Evolutionary conservation across 371 early-diverging fungal genomes (phyloP).

Genomic region (Conidiobolus incongruus): DNA sequence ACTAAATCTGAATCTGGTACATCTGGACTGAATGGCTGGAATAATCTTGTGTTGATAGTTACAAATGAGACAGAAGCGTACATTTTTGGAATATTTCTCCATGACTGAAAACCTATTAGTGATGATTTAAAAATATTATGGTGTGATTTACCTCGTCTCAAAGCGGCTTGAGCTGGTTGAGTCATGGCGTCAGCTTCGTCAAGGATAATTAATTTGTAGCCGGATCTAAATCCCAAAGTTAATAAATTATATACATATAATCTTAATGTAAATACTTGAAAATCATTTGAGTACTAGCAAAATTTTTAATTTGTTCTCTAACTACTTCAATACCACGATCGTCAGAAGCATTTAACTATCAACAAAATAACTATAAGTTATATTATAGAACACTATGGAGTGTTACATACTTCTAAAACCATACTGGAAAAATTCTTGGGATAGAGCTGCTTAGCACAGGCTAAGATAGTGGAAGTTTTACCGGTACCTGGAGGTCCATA

Average conservation of each 20-base stretch:
- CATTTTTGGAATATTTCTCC: conserved; percentile 93
- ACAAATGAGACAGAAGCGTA: conserved; percentile 97
- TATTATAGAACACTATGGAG: not conserved
- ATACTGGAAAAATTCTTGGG: conserved; percentile 52
- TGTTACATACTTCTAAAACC: conserved; percentile 59
- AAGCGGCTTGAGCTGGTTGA: conserved; percentile 83
- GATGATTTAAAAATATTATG: not conserved
- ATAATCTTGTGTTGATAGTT: conserved; percentile 97
- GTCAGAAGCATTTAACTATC: conserved; percentile 93
- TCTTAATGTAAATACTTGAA: conserved; percentile 27
- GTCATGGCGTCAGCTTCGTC: conserved; percentile 99
- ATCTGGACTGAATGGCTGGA: conserved; percentile 95
- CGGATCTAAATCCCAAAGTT: conserved; percentile 6
- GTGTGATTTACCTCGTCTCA: conserved; percentile 53
- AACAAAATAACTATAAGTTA: not conserved
- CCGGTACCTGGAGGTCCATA: conserved; percentile 99
- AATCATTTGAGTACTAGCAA: conserved; percentile 82
- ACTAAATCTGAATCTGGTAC: conserved; percentile 93
- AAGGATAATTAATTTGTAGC: conserved; percentile 87
- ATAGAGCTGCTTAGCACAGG: conserved; percentile 71
- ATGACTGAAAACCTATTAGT: conserved; percentile 39
- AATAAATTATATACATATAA: not conserved
- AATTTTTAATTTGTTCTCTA: conserved; percentile 91
- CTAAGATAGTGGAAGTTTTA: conserved; percentile 91
- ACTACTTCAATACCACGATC: conserved; percentile 99